A percentile compares a stretch with the other conserved stretches of the same genome.
Conservation (phyloP, 2,329 filamentous ascomycete species). For the Rhynchosporium agropyri region DNA sequence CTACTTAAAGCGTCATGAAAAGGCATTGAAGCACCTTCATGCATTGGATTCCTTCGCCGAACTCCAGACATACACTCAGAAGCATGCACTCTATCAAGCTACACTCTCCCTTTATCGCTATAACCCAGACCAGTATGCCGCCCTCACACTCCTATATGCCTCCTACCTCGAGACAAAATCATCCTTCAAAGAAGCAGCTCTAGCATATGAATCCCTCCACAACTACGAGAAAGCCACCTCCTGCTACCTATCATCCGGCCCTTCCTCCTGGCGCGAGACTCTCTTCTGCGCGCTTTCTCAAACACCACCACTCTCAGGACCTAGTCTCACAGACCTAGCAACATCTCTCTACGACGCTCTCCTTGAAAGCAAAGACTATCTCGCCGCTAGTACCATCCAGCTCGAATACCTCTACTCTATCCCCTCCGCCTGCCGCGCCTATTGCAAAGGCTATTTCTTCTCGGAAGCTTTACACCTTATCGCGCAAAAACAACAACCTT, state of each 20-base stretch:
- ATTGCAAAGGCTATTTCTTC: constrained; percentile 88
- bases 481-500: constrained; percentile 57
- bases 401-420: constrained; percentile 78
- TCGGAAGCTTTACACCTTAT: constrained; percentile 83
- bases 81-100: constrained; percentile 76
- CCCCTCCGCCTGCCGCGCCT: constrained; percentile 68
- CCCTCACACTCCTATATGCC: constrained; percentile 79
- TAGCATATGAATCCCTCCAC: constrained; percentile 85
- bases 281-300: constrained; percentile 76
- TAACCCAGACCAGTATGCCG: constrained; percentile 64
- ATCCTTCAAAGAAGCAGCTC: constrained; percentile 80
- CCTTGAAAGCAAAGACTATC: constrained; percentile 81
- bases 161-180: constrained; percentile 74
- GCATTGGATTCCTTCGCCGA: constrained; percentile 75
- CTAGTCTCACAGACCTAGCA: constrained; percentile 70
- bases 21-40: constrained; percentile 78
- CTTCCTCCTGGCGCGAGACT: constrained; percentile 83
- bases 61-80: constrained; percentile 74
- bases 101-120: constrained; percentile 85
- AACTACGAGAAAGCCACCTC: constrained; percentile 75
- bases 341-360: constrained; percentile 75
- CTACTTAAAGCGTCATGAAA: constrained; percentile 73
- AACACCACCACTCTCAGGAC: constrained; percentile 58
- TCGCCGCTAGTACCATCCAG: constrained; percentile 76
- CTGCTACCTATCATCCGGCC: constrained; percentile 80